Conservation (phyloP, 164 flowering plant genomes). For the Annona squamosa region DNA sequence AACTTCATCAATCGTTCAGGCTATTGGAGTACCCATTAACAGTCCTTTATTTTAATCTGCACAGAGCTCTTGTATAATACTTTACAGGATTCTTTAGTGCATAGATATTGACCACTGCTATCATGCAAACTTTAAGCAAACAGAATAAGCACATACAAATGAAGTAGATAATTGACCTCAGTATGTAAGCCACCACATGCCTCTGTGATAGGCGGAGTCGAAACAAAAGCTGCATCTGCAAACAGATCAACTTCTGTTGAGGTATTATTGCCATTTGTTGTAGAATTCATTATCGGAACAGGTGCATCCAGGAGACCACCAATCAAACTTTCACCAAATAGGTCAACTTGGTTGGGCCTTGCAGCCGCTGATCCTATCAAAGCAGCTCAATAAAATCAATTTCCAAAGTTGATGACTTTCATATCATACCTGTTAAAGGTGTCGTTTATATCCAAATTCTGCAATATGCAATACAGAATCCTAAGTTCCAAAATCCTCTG, state of each 20-base stretch:
- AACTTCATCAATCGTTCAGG: not conserved
- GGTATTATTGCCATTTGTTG: slow-evolving; percentile 17
- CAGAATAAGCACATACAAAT: not conserved
- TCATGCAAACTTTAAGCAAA: not conserved
- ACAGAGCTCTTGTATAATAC: not conserved
- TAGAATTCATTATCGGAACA: slow-evolving; percentile 30
- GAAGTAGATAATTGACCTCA: slow-evolving; percentile 30
- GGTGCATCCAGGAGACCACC: slow-evolving; percentile 82
- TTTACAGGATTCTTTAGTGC: not conserved
- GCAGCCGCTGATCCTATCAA: slow-evolving; percentile 52
- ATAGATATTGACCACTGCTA: not conserved
- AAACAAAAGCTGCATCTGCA: slow-evolving; percentile 89
- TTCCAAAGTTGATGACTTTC: not conserved
- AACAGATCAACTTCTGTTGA: slow-evolving; percentile 74
- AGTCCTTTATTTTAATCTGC: not conserved
- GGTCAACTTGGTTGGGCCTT: slow-evolving; percentile 51
- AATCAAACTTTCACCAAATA: slow-evolving; percentile 32
- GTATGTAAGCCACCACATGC: slow-evolving; percentile 26
- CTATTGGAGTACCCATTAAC: not conserved
- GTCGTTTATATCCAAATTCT: not conserved
- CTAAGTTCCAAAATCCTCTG: not conserved
- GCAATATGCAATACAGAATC: not conserved
- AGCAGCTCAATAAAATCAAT: not conserved
- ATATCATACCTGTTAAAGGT: not conserved
- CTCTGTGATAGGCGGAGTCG: slow-evolving; percentile 51